These are phyloP conservation scores for Venturia carpophila DNA, from an alignment of 2,329 filamentous ascomycete genomes.

Conservation along the genomic window DNA sequence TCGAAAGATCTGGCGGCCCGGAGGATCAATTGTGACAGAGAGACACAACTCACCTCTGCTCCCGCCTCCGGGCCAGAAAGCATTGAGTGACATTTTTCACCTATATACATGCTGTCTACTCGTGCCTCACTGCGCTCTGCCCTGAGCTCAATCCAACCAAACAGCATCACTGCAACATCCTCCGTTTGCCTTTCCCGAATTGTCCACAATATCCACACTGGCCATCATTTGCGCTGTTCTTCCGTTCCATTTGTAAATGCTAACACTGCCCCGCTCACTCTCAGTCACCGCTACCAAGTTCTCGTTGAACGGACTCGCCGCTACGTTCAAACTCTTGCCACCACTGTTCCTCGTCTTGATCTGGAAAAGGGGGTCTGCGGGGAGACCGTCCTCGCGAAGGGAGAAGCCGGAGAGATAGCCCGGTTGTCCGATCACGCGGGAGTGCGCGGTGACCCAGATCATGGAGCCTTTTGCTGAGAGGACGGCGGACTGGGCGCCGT, in stretches of 20 bases:
- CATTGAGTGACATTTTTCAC: background rate
- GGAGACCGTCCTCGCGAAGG: constrained; percentile 54
- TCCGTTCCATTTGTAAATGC: constrained; percentile 7
- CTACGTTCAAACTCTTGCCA: constrained; percentile 80
- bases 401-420: constrained; percentile 79
- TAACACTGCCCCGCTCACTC: constrained; percentile 8
- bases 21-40: too few relatives aligned
- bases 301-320: constrained; percentile 7
- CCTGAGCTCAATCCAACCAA: constrained; percentile 11
- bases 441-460: constrained; percentile 73
- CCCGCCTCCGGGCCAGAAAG: background rate
- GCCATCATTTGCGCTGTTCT: constrained; percentile 5
- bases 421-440: constrained; percentile 65
- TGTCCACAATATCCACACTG: constrained; percentile 12
- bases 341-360: constrained; percentile 80
- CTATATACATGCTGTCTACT: background rate
- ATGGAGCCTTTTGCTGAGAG: constrained; percentile 61
- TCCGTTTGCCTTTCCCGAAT: background rate
- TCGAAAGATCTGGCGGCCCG: too few relatives aligned
- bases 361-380: constrained; percentile 69
- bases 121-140: background rate
- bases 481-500: constrained; percentile 77
- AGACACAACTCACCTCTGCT: background rate
- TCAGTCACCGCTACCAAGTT: constrained; percentile 12
- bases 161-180: constrained; percentile 16